Evolutionary conservation across 2,329 filamentous ascomycete species (phyloP).

Genomic region (Fusarium chaquense): DNA sequence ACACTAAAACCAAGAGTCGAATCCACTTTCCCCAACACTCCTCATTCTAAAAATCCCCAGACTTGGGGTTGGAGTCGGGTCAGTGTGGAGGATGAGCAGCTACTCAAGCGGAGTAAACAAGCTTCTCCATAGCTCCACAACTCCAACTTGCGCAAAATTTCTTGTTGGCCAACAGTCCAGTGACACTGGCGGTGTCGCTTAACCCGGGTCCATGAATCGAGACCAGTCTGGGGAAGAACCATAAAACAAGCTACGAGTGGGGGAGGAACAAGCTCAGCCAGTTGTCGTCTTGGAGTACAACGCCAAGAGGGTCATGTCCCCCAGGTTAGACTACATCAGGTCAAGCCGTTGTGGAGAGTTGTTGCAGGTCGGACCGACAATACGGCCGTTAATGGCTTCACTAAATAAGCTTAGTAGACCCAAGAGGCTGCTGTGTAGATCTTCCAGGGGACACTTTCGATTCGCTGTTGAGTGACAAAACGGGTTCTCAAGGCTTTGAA

Average conservation of each 20-base stretch:
- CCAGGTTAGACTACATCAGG: background rate
- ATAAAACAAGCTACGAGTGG: conserved; percentile 38
- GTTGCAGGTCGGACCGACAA: conserved; percentile 33
- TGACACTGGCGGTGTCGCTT: conserved; percentile 13
- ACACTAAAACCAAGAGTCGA: conserved; percentile 5
- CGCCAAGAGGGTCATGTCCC: conserved; percentile 3
- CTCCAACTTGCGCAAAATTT: conserved; percentile 19
- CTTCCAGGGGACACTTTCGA: conserved; percentile 12
- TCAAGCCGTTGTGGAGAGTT: conserved; percentile 19
- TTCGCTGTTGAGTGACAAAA: background rate
- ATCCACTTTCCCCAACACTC: conserved; percentile 38
- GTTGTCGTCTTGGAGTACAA: background rate
- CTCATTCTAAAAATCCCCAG: conserved; percentile 4
- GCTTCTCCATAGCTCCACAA: conserved; percentile 28
- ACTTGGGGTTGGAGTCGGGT: conserved; percentile 15
- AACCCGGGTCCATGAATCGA: conserved; percentile 12
- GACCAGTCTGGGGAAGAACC: conserved; percentile 38
- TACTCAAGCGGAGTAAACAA: background rate
- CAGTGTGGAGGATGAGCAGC: conserved; percentile 18
- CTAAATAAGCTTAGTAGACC: conserved; percentile 27
- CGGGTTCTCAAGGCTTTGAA: conserved; percentile 5
- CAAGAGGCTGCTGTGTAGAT: conserved; percentile 19
- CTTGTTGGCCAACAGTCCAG: conserved; percentile 1
- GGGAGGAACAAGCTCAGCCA: background rate
- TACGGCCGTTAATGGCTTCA: conserved; percentile 22